Conservation (phyloP, 1,284 basidiomycete genomes). For the Leccinum ponderosum region DNA sequence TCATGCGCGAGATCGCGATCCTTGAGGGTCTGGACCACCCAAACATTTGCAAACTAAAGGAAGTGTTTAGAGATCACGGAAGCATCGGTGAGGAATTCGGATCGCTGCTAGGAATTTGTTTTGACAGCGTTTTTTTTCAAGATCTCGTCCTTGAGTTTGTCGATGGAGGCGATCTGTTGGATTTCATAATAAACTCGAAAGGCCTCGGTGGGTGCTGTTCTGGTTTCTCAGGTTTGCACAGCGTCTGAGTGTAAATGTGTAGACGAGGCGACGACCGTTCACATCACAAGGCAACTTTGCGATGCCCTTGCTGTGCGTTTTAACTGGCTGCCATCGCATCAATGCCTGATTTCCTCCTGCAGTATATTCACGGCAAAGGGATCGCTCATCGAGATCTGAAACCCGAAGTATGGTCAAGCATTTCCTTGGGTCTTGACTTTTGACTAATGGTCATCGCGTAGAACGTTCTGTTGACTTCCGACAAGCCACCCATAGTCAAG, state of each 20-base stretch:
- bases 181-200: slow-evolving; percentile 62
- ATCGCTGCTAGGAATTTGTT: neutral
- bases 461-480: slow-evolving; percentile 74
- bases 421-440: neutral
- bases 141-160: slow-evolving; percentile 81
- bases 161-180: slow-evolving; percentile 87
- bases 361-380: slow-evolving; percentile 76
- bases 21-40: slow-evolving; percentile 73
- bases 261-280: slow-evolving; percentile 60
- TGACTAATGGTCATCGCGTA: slow-evolving; percentile 24
- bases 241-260: slow-evolving; percentile 10
- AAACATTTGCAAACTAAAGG: slow-evolving; percentile 81
- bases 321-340: neutral
- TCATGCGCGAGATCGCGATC: slow-evolving; percentile 81
- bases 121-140: slow-evolving; percentile 27
- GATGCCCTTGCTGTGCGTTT: slow-evolving; percentile 62
- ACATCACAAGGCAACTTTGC: slow-evolving; percentile 75
- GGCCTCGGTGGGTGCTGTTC: slow-evolving; percentile 56
- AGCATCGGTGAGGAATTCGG: slow-evolving; percentile 58
- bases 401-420: slow-evolving; percentile 61
- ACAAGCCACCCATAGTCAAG: slow-evolving; percentile 67
- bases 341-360: slow-evolving; percentile 7
- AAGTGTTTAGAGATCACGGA: slow-evolving; percentile 70
- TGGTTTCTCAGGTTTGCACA: neutral
- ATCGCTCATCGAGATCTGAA: slow-evolving; percentile 92